A percentile compares a stretch with the other conserved stretches of the same genome.
These are phyloP conservation scores for Ormosia emarginata DNA, from an alignment of 306 rosid genomes.

Conservation along the genomic window DNA sequence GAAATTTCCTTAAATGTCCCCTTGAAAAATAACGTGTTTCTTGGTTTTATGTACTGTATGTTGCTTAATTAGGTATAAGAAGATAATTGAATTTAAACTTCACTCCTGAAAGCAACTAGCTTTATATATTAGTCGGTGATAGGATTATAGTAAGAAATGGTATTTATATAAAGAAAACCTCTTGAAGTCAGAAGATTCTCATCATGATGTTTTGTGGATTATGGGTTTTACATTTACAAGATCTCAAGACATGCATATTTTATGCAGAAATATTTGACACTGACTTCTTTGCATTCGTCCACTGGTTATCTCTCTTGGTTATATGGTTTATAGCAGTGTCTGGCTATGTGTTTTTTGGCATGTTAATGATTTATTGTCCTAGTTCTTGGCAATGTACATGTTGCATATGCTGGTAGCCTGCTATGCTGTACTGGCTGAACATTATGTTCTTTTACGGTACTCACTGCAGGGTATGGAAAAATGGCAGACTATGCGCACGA, in stretches of 20 bases:
- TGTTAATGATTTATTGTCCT: not conserved
- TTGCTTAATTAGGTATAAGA: not conserved
- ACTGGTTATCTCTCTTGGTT: not conserved
- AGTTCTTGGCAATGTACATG: not conserved
- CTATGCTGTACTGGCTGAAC: not conserved
- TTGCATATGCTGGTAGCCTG: not conserved
- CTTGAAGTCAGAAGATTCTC: not conserved
- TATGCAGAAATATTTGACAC: too few relatives aligned
- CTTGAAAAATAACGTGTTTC: not conserved
- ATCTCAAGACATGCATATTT: not conserved
- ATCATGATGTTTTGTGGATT: not conserved
- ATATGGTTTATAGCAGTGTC: not conserved
- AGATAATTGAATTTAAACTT: not conserved
- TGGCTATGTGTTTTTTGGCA: not conserved
- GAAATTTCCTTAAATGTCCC: not conserved
- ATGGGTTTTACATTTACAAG: not conserved
- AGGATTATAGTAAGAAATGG: not conserved
- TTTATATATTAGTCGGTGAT: not conserved
- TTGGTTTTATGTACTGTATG: not conserved
- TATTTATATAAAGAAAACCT: not conserved
- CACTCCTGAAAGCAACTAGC: not conserved
- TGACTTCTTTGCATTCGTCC: too few relatives aligned
- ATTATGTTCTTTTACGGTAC: not conserved
- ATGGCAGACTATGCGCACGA: slow-evolving; percentile 27
- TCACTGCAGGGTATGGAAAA: slow-evolving; percentile 39